Conservation (phyloP, 2,329 filamentous ascomycete species). For the Scedosporium apiospermum region DNA sequence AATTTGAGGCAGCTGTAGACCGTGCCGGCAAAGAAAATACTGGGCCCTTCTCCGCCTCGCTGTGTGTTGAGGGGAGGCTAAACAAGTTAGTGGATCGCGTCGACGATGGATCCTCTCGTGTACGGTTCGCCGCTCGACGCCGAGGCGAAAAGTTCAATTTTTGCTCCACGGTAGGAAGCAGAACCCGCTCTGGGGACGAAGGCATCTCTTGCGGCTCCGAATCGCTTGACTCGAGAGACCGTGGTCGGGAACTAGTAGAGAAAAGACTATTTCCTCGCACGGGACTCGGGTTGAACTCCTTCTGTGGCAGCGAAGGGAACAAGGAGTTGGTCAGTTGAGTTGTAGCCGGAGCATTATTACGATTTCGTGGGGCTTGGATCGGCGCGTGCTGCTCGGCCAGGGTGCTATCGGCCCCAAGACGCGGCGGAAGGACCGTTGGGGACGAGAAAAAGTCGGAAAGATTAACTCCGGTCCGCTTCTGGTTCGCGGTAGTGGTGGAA, state of each 20-base stretch:
- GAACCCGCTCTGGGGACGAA: constrained; percentile 15
- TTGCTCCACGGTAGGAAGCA: constrained; percentile 29
- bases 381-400: background rate
- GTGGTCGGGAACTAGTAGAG: constrained; percentile 20
- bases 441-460: constrained; percentile 50
- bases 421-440: constrained; percentile 30
- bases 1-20: constrained; percentile 24
- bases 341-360: constrained; percentile 16
- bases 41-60: background rate
- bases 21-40: constrained; percentile 17
- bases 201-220: background rate
- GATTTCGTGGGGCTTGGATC: background rate
- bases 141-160: constrained; percentile 40
- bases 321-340: constrained; percentile 21
- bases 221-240: constrained; percentile 1
- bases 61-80: constrained; percentile 29
- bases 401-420: background rate
- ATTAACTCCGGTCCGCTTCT: constrained; percentile 30
- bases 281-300: constrained; percentile 21
- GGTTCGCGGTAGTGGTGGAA: constrained; percentile 10
- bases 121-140: constrained; percentile 21
- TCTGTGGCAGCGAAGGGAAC: constrained; percentile 26
- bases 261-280: constrained; percentile 23
- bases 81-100: constrained; percentile 13
- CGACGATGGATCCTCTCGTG: constrained; percentile 28